Evolutionary conservation across 768 basidiomycete genomes (phyloP).

Genomic region (Leccinum truebloodii): DNA sequence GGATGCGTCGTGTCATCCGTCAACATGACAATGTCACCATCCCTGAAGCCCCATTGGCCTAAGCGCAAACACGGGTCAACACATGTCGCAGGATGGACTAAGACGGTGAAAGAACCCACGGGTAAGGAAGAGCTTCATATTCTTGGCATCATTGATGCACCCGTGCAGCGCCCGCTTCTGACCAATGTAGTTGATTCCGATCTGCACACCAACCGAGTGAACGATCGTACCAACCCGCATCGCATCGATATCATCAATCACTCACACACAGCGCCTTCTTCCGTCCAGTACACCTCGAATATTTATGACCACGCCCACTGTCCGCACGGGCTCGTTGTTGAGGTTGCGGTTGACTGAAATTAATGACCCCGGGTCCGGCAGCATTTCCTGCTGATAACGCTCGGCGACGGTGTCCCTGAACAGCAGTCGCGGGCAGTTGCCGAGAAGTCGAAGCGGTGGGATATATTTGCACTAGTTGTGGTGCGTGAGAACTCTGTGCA

Average conservation of each 20-base stretch:
- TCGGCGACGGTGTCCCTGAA: conserved; percentile 23
- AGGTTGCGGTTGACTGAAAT: conserved; percentile 7
- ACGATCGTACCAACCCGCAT: neutral
- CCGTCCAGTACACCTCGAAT: conserved; percentile 51
- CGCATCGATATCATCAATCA: neutral
- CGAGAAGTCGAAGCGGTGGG: conserved; percentile 8
- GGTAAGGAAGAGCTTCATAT: conserved; percentile 67
- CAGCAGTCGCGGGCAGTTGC: neutral
- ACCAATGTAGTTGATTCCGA: conserved; percentile 79
- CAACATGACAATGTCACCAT: conserved; percentile 59
- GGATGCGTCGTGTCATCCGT: conserved; percentile 46
- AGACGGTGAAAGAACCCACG: conserved; percentile 37
- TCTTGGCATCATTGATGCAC: conserved; percentile 80
- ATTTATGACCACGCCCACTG: conserved; percentile 34
- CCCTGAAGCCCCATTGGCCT: conserved; percentile 48
- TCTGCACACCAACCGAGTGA: conserved; percentile 38
- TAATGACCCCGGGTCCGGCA: neutral
- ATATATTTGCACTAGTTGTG: neutral
- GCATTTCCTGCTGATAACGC: conserved; percentile 21
- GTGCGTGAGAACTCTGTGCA: conserved; percentile 5
- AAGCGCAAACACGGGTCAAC: neutral
- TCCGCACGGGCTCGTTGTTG: conserved; percentile 5
- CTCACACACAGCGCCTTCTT: conserved; percentile 52
- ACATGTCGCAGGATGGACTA: neutral
- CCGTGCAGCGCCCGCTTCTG: conserved; percentile 64